These are phyloP conservation scores for Beauveria asiatica DNA, from an alignment of 2,329 filamentous ascomycete species.

Conservation along the genomic window DNA sequence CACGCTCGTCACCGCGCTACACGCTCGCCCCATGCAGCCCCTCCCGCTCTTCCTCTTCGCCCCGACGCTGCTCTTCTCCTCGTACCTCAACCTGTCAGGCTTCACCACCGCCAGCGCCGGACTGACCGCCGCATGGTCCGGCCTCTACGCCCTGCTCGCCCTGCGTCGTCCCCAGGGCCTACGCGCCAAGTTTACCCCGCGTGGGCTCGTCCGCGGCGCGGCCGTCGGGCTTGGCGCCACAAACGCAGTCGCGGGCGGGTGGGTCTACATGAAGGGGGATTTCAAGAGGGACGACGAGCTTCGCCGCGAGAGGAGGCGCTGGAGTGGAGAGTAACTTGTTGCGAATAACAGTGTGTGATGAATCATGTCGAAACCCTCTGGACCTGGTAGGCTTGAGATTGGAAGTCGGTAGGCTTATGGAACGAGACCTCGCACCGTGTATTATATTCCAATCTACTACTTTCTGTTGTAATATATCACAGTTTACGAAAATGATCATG, in stretches of 20 bases:
- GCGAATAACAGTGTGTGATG: not conserved
- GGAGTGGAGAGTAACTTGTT: constrained; percentile 26
- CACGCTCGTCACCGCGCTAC: constrained; percentile 47
- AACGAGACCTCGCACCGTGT: not conserved
- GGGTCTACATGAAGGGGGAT: constrained; percentile 44
- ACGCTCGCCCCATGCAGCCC: constrained; percentile 43
- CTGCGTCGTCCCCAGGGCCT: constrained; percentile 36
- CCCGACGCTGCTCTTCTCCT: constrained; percentile 46
- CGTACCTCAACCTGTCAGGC: constrained; percentile 52
- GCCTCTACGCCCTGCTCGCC: constrained; percentile 48
- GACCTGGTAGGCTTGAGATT: not conserved
- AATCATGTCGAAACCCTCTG: not conserved
- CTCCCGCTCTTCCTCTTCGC: constrained; percentile 44
- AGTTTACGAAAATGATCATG: not conserved
- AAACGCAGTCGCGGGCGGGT: constrained; percentile 42
- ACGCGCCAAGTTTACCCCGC: constrained; percentile 35
- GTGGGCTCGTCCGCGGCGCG: constrained; percentile 41
- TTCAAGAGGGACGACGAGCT: constrained; percentile 40
- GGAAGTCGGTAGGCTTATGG: not conserved
- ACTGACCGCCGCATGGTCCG: constrained; percentile 47
- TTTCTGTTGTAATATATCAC: not conserved
- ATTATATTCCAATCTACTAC: not conserved
- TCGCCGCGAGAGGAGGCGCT: constrained; percentile 41
- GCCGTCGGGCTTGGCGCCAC: constrained; percentile 41
- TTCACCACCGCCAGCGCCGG: constrained; percentile 50